Conservation (phyloP, 2,329 filamentous ascomycete species). For the Daldinia sp. region DNA sequence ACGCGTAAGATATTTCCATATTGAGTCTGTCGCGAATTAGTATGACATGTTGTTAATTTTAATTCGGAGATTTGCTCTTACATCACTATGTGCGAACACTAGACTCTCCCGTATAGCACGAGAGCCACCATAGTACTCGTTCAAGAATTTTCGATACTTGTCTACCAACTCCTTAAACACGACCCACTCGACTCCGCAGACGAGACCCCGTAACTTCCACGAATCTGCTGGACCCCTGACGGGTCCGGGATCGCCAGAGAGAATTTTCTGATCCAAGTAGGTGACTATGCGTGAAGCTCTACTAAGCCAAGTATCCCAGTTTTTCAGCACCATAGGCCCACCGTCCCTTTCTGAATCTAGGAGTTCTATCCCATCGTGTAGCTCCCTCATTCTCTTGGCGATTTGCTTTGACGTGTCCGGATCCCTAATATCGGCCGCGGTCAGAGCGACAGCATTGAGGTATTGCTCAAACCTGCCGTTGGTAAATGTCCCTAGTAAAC, state of each 20-base stretch:
- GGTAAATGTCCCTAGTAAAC: slow-evolving; percentile 87
- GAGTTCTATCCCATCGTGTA: slow-evolving; percentile 92
- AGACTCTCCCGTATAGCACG: slow-evolving; percentile 75
- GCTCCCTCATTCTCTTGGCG: slow-evolving; percentile 94
- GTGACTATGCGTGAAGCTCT: slow-evolving; percentile 68
- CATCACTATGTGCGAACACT: slow-evolving; percentile 98
- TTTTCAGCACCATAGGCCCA: slow-evolving; percentile 86
- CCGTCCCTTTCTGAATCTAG: slow-evolving; percentile 78
- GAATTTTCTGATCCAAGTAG: slow-evolving; percentile 66
- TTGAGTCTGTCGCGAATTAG: slow-evolving; percentile 74
- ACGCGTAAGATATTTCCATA: slow-evolving; percentile 94
- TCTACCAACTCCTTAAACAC: slow-evolving; percentile 77
- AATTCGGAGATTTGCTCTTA: slow-evolving; percentile 54
- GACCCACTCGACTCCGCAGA: slow-evolving; percentile 86
- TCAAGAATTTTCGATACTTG: slow-evolving; percentile 79
- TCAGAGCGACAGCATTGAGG: slow-evolving; percentile 84
- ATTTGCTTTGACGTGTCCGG: slow-evolving; percentile 90
- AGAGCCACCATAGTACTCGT: slow-evolving; percentile 72
- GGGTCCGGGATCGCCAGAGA: slow-evolving; percentile 50
- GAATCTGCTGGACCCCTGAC: slow-evolving; percentile 49
- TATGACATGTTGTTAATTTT: not conserved
- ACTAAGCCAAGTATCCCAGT: slow-evolving; percentile 92
- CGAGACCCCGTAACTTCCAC: slow-evolving; percentile 76
- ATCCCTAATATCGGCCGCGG: slow-evolving; percentile 76
- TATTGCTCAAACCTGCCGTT: slow-evolving; percentile 98